Evolutionary conservation across 2,329 filamentous ascomycete genomes (phyloP).

Genomic region (Colletotrichum neosansevieriae): DNA sequence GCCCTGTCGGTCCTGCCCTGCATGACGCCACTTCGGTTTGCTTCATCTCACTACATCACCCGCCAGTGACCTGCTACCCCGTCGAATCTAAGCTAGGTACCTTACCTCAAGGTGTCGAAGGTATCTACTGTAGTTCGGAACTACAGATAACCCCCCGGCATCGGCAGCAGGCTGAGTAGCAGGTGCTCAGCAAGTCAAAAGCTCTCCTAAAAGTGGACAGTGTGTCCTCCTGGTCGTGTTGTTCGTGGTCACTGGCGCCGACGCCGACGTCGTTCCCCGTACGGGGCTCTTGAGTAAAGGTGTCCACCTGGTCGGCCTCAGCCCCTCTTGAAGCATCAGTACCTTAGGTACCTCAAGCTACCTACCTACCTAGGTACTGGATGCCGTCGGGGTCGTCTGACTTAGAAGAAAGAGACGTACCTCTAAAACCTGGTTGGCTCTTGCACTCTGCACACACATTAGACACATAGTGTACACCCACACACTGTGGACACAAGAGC

Average conservation of each 20-base stretch:
- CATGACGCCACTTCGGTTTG: conserved; percentile 17
- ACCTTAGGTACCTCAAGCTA: too few relatives aligned
- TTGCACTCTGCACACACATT: conserved; percentile 8
- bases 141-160: not conserved
- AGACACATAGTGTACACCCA: not conserved
- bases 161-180: conserved; percentile 25
- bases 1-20: not conserved
- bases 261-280: conserved; percentile 21
- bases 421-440: conserved; percentile 4
- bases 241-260: conserved; percentile 9
- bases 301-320: conserved; percentile 23
- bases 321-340: conserved; percentile 21
- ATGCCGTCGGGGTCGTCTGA: not conserved
- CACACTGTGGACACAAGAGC: not conserved
- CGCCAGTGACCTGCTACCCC: not conserved
- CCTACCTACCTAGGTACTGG: not conserved
- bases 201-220: conserved; percentile 21
- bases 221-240: conserved; percentile 18
- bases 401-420: not conserved
- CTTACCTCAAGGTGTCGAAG: not conserved
- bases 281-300: not conserved
- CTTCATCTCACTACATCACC: conserved; percentile 18
- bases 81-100: not conserved
- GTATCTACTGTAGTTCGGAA: not conserved
- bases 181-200: not conserved